Percentiles rank a stretch among this genome's conserved stretches.
phyloP scores from a whole-genome alignment of 2,329 filamentous ascomycete species.

The Aspergillus sp. region DNA sequence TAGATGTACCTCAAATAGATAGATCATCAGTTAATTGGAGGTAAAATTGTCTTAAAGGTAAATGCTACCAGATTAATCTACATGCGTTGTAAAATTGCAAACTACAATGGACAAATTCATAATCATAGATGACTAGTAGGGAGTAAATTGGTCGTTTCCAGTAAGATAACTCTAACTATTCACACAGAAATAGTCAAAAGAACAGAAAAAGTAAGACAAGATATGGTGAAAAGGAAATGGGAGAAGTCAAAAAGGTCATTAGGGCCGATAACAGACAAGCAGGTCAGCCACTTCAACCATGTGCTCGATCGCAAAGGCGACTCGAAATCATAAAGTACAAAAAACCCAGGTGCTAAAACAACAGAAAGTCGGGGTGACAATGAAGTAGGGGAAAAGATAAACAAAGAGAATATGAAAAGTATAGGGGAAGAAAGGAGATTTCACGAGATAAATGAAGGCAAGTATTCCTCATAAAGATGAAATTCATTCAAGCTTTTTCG shows the following conservation, averaged over 20 bases:
- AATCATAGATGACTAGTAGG: too few species aligned
- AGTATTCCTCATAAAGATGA: neutral
- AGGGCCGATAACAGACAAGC: too few species aligned
- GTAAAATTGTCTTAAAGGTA: too few species aligned
- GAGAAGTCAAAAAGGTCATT: neutral
- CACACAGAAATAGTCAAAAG: neutral
- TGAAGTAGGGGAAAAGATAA: slow-evolving; percentile 2
- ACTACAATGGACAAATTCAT: too few species aligned
- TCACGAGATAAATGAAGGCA: neutral
- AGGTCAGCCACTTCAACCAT: neutral
- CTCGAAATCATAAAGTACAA: slow-evolving; percentile 16
- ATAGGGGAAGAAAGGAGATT: neutral
- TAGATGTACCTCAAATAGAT: too few species aligned
- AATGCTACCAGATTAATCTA: too few species aligned
- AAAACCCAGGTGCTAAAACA: neutral
- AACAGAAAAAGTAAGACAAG: neutral
- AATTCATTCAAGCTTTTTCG: slow-evolving; percentile 4
- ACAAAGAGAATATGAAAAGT: slow-evolving; percentile 5
- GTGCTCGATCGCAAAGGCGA: slow-evolving; percentile 2
- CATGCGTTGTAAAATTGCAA: too few species aligned
- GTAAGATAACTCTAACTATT: neutral
- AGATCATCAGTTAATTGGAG: too few species aligned
- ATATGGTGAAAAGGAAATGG: neutral
- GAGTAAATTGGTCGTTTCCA: too few species aligned
- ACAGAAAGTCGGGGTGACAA: slow-evolving; percentile 3